Evolutionary conservation across 257 asterid genomes (phyloP).

Genomic region (Solanum gracilifrons): DNA sequence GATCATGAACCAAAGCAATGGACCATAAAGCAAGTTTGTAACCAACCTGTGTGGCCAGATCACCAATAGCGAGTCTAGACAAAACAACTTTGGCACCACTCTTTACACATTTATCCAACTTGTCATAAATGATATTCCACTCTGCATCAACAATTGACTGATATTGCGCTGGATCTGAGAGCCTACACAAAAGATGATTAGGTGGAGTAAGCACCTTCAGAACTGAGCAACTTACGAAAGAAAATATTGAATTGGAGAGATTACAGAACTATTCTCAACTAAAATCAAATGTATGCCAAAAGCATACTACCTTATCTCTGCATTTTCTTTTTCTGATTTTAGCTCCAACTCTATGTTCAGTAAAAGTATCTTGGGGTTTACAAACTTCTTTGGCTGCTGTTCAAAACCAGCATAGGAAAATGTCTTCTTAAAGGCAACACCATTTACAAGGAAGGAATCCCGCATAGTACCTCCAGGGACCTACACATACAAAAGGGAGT

Average conservation of each 20-base stretch:
- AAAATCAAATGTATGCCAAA: neutral
- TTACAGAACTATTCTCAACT: neutral
- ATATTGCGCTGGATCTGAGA: slow-evolving; percentile 81
- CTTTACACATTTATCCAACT: slow-evolving; percentile 81
- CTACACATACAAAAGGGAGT: slow-evolving; percentile 24
- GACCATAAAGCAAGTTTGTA: neutral
- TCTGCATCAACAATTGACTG: slow-evolving; percentile 96
- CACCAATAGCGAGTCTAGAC: slow-evolving; percentile 93
- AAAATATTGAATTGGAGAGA: neutral
- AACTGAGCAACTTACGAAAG: neutral
- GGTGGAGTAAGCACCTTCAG: slow-evolving; percentile 3
- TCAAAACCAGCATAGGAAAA: slow-evolving; percentile 99
- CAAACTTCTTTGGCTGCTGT: slow-evolving; percentile 89
- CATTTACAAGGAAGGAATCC: slow-evolving; percentile 92
- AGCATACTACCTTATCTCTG: slow-evolving; percentile 76
- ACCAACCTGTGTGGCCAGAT: slow-evolving; percentile 79
- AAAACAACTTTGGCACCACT: slow-evolving; percentile 87
- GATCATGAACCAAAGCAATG: neutral
- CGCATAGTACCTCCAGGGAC: slow-evolving; percentile 99
- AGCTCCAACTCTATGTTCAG: slow-evolving; percentile 91
- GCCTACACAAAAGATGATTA: slow-evolving; percentile 28
- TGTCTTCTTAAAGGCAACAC: slow-evolving; percentile 98
- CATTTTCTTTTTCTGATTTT: slow-evolving; percentile 97
- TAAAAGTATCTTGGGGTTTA: slow-evolving; percentile 70
- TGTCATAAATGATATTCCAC: slow-evolving; percentile 89